phyloP scores from a whole-genome alignment of 805 yeast genomes.

The Kodamaea kakaduensis region DNA sequence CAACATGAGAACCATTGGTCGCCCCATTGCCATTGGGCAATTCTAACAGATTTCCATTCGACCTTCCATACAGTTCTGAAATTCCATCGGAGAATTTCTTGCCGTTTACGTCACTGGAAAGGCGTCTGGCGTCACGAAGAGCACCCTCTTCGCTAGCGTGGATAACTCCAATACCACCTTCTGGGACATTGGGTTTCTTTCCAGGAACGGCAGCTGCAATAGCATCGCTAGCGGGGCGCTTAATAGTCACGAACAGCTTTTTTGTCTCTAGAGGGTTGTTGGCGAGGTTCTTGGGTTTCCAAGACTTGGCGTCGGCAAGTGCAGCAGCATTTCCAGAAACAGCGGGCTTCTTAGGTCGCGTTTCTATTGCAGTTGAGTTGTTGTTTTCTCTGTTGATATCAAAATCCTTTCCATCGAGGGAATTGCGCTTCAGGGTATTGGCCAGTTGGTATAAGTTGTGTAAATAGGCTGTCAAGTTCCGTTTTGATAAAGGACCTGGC shows the following conservation, averaged over 20 bases:
- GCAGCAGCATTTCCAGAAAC: conserved; percentile 9
- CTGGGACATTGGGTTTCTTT: conserved; percentile 12
- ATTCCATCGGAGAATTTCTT: background rate
- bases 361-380: conserved; percentile 1
- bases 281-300: conserved; percentile 64
- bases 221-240: conserved; percentile 42
- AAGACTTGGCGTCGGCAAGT: conserved; percentile 20
- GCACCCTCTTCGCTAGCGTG: conserved; percentile 46
- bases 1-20: background rate
- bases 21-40: background rate
- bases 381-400: conserved; percentile 5
- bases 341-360: conserved; percentile 7
- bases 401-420: conserved; percentile 28
- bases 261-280: conserved; percentile 64
- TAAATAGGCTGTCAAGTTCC: conserved; percentile 65
- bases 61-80: background rate
- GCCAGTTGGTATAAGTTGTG: conserved; percentile 53
- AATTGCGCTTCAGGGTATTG: conserved; percentile 37
- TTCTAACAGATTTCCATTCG: background rate
- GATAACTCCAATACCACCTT: conserved; percentile 30
- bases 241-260: conserved; percentile 64
- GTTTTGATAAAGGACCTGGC: conserved; percentile 71
- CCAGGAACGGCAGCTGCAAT: conserved; percentile 19
- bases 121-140: conserved; percentile 21
- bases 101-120: conserved; percentile 6